These are phyloP conservation scores for Myriosclerotinia curreyana DNA, from an alignment of 2,329 filamentous ascomycete species.

Conservation along the genomic window DNA sequence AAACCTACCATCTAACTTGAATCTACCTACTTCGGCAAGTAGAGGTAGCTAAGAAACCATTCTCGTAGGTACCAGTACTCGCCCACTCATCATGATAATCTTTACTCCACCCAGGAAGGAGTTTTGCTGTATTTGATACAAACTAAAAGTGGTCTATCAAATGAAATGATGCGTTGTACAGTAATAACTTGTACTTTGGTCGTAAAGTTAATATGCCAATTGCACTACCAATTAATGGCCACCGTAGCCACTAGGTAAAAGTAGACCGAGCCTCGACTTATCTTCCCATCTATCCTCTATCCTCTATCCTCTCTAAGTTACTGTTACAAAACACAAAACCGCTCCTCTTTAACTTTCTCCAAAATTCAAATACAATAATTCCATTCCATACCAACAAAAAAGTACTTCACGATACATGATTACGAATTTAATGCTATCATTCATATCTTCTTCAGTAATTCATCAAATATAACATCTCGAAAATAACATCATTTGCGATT, in stretches of 20 bases:
- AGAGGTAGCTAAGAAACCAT: too few species aligned
- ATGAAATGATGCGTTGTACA: conserved; percentile 14
- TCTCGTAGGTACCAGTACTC: too few species aligned
- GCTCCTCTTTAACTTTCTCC: neutral
- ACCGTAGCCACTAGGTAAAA: too few species aligned
- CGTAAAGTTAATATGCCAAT: too few species aligned
- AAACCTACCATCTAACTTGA: too few species aligned
- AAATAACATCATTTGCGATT: neutral
- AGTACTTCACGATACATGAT: conserved; percentile 19
- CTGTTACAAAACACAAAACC: too few species aligned
- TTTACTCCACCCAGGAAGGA: neutral
- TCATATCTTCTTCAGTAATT: neutral
- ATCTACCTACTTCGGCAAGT: too few species aligned
- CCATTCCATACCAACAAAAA: conserved; percentile 1
- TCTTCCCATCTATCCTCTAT: too few species aligned
- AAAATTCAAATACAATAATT: neutral
- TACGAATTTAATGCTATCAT: conserved; percentile 21
- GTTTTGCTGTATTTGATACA: conserved; percentile 21
- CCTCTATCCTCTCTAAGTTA: too few species aligned
- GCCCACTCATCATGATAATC: neutral
- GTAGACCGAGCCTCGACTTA: too few species aligned
- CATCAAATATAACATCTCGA: conserved; percentile 5
- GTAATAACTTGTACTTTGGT: neutral
- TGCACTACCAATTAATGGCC: too few species aligned
- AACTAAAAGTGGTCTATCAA: conserved; percentile 17